phyloP scores from a whole-genome alignment of 2,329 filamentous ascomycete genomes.

The Ophiostoma populinum region DNA sequence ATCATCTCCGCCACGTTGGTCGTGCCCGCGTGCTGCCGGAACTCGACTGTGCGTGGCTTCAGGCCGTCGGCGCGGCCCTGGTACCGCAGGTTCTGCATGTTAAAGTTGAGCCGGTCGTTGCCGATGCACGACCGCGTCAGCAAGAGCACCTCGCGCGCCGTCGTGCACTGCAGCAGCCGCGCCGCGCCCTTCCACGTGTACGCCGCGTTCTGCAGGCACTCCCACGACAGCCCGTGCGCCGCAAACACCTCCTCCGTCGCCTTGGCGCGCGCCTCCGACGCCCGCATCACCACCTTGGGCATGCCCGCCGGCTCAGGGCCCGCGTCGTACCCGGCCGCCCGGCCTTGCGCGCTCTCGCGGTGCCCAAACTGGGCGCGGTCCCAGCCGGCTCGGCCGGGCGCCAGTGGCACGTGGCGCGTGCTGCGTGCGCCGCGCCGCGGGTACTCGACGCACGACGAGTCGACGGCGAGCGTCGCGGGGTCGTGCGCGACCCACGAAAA shows the following conservation, averaged over 20 bases:
- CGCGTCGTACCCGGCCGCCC: no score
- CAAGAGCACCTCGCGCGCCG: not conserved
- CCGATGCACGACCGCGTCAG: not conserved
- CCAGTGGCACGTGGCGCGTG: not conserved
- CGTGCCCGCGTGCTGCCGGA: conserved; percentile 6
- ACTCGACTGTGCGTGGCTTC: conserved; percentile 3
- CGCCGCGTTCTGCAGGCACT: not conserved
- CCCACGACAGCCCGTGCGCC: not conserved
- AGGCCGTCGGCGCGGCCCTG: not conserved
- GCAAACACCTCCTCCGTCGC: not conserved
- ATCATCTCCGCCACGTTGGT: not conserved
- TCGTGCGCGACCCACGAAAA: conserved; percentile 3
- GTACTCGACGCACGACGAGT: not conserved
- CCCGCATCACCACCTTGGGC: not conserved
- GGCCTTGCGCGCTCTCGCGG: no score
- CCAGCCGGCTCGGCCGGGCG: no score
- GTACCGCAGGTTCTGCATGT: conserved; percentile 4
- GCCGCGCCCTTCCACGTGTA: conserved; percentile 2
- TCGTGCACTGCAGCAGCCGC: not conserved
- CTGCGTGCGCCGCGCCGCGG: not conserved
- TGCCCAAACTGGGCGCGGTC: no score
- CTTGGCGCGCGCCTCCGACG: not conserved
- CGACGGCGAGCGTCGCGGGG: not conserved
- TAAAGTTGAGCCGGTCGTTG: not conserved
- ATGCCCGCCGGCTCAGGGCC: no score